Base-by-base conservation (phyloP, 495 filamentous ascomycete species). In the Immersiella caudata region DNA sequence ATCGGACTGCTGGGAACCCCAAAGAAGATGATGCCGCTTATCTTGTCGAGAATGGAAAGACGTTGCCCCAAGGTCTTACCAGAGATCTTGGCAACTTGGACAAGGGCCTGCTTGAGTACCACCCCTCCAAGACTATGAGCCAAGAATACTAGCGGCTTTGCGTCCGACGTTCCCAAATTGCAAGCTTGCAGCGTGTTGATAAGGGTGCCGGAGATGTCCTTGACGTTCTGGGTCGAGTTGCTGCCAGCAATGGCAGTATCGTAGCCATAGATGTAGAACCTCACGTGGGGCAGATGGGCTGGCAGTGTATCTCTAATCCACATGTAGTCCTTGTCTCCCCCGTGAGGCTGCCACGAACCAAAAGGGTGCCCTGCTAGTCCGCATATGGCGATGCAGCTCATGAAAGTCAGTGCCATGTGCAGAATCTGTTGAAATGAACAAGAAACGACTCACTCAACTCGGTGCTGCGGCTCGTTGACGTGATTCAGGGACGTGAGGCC, bases 301-400 rank as follows among this genome's bases (percentile, higher is more conserved):
- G 76, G 75, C 18, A 81, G 63, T 7, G 66, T 64, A 57, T 81
- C 79, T 22, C 70, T 70, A 25, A 79, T 74, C 79, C 79, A 81
- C 67, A 69, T 72, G 60, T 50, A 67, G 22, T 35, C 11, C 54
- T 70, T 68, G 20, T 67, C 55, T 1, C 24, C 55, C 2, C 61
- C 71, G 27, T 64, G 66, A 6, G 71, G 68, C 62, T 73, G 71
- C 68, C 68, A 73, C 2, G 67, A 68, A 1, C 67, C 67, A 12
- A 68, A 60, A 1, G 67, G 21, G 35, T 68, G 67, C n/a, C 71
- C 66, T 8, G 64, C 69, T 16, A 73, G 63, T 1, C 71, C 71
- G 0, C 66, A 71, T 25, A 73, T 64, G 20, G 59, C 71, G 55
- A 73, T 65, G 40, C 66, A 71, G 40, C n/a, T n/a, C n/a, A n/a